Base-by-base conservation (phyloP, 208 protist species). In the Acanthamoeba sp. region DNA sequence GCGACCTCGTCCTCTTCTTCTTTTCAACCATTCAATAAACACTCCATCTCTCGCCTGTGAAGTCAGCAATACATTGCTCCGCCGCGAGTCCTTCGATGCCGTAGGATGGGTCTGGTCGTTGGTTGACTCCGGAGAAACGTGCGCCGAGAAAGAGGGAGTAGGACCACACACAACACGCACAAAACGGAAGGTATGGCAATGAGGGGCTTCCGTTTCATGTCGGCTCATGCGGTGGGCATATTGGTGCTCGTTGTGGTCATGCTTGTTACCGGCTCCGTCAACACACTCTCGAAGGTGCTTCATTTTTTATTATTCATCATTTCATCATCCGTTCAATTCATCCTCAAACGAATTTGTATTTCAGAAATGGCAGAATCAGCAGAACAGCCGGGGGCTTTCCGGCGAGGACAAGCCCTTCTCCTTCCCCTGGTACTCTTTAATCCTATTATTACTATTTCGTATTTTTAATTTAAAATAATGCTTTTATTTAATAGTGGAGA, bases 251-350 rank as follows among this genome's bases (percentile, higher is more conserved):
- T 91, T 1, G 85, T 52, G 5, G 57, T 64, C 16, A 91, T 91
- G 85, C 85, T 91, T 22, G 38, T 91, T 5, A 91, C 85, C 24
- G 85, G 85, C 85, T 91, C 85, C 85, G 59, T 91, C 85, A 91
- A 91, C 18, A 91, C 85, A 4, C 50, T 91, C 55, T 64, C 59
- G 18, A 91, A 91, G 85, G 59, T 64, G 59, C 32, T 18, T 12
- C 29, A 50, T 22, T 62, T 38, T 50, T 42, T 1, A 59, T 32
- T n/a, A n/a, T 52, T 88, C 42, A 52, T 50, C 29, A 52, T 62
- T 80, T 40, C 2, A 34, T 14, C 10, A 80, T 38, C n/a, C 10
- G 5, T 45, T 34, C 32, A 38, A n/a, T 80, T 29, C 24, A 38
- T 69, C 10, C 62, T 64, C 27, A 24, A 16, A 64, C 12, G 48